Evolutionary conservation across 2,329 filamentous ascomycete genomes (phyloP).

Genomic region (Fusarium napiforme): DNA sequence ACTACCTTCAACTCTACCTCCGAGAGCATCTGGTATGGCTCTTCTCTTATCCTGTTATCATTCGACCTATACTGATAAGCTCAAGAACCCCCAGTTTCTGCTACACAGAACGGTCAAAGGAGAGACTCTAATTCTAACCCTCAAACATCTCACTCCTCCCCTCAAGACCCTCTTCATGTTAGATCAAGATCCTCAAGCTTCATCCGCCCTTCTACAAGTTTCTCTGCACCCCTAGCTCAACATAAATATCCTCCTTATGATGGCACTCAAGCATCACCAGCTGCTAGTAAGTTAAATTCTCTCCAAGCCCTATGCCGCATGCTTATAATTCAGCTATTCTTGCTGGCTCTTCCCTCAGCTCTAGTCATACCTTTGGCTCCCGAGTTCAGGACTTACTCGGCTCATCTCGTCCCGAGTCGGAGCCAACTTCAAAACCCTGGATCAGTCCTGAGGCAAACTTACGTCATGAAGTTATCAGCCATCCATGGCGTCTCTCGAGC

Average conservation of each 20-base stretch:
- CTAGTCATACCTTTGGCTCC: slow-evolving; percentile 42
- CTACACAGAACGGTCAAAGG: slow-evolving; percentile 4
- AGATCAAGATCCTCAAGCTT: slow-evolving; percentile 38
- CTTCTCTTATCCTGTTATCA: accelerated
- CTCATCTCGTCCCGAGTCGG: slow-evolving; percentile 29
- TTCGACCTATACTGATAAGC: slow-evolving; percentile 10
- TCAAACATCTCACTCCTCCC: slow-evolving; percentile 32
- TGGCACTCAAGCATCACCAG: slow-evolving; percentile 30
- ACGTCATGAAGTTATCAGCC: slow-evolving; percentile 24
- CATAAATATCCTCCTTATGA: slow-evolving; percentile 16
- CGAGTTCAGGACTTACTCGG: slow-evolving; percentile 41
- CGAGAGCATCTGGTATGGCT: slow-evolving; percentile 25
- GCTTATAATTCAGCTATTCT: slow-evolving; percentile 33
- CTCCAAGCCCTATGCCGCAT: accelerated
- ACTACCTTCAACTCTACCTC: slow-evolving; percentile 15
- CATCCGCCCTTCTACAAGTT: slow-evolving; percentile 42
- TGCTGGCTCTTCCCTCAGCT: slow-evolving; percentile 41
- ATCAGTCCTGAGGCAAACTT: slow-evolving; percentile 34
- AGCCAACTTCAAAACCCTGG: slow-evolving; percentile 25
- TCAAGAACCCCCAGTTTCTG: slow-evolving; percentile 6
- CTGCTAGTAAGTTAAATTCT: slow-evolving; percentile 28
- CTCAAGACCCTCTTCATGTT: slow-evolving; percentile 31
- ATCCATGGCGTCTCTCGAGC: slow-evolving; percentile 39
- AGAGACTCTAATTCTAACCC: slow-evolving; percentile 19
- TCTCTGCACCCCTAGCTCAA: slow-evolving; percentile 31